These are phyloP conservation scores for Psilocybe sp. DNA, from an alignment of 768 basidiomycete species.

Conservation along the genomic window DNA sequence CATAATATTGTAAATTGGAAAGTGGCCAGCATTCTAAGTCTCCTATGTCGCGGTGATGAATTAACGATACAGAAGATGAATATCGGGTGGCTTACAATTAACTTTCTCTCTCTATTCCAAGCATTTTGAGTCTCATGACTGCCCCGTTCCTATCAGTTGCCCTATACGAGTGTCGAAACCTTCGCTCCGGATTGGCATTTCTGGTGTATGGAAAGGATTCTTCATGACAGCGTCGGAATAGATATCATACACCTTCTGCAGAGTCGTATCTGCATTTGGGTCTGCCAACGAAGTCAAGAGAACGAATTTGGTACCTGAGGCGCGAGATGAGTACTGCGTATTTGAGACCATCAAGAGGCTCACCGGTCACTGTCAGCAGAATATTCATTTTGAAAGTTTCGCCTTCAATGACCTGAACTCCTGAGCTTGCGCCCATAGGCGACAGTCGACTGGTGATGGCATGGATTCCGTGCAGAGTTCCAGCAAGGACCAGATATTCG, in stretches of 20 bases:
- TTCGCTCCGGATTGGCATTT: slow-evolving; percentile 96
- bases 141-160: slow-evolving; percentile 51
- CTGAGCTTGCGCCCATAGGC: slow-evolving; percentile 78
- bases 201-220: slow-evolving; percentile 98
- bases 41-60: too few relatives aligned
- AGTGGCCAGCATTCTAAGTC: too few relatives aligned
- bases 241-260: slow-evolving; percentile 88
- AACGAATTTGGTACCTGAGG: slow-evolving; percentile 91
- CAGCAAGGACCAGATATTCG: slow-evolving; percentile 93
- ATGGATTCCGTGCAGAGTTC: slow-evolving; percentile 95
- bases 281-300: slow-evolving; percentile 82
- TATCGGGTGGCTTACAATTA: too few relatives aligned
- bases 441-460: slow-evolving; percentile 95
- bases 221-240: slow-evolving; percentile 98
- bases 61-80: too few relatives aligned
- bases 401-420: slow-evolving; percentile 92
- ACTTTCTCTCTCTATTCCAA: too few relatives aligned
- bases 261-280: slow-evolving; percentile 59
- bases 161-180: slow-evolving; percentile 77
- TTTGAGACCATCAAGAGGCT: slow-evolving; percentile 6
- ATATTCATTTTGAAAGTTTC: slow-evolving; percentile 96
- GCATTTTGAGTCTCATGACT: slow-evolving; percentile 18
- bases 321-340: slow-evolving; percentile 1
- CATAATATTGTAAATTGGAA: too few relatives aligned
- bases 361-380: slow-evolving; percentile 87